These are phyloP conservation scores for Beta macrorhiza DNA, from an alignment of 179 eudicot species.

Conservation along the genomic window DNA sequence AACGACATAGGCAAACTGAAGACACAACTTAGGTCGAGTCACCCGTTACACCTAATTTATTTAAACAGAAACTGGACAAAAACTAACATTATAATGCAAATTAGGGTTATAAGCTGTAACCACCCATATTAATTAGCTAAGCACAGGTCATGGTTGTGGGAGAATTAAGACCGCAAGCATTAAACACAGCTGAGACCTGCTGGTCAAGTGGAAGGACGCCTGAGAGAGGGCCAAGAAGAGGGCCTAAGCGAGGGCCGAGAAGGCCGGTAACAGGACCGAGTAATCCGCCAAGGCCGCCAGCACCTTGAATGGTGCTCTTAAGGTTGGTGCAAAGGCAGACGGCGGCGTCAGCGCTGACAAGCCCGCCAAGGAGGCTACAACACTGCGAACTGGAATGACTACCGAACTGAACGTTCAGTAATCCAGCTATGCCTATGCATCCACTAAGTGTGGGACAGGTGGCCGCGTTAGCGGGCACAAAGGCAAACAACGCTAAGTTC, in stretches of 20 bases:
- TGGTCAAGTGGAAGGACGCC: not conserved
- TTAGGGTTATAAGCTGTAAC: not conserved
- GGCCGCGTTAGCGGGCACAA: not conserved
- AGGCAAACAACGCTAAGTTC: not conserved
- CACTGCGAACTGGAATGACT: not conserved
- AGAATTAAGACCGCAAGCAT: not conserved
- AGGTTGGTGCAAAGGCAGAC: slow-evolving; percentile 10
- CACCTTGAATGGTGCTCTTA: not conserved
- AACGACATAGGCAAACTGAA: not conserved
- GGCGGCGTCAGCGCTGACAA: not conserved
- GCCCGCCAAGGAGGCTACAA: not conserved
- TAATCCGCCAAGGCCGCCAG: not conserved
- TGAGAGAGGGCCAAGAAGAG: not conserved
- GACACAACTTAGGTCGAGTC: not conserved
- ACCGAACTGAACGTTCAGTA: slow-evolving; percentile 7
- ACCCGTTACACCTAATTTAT: not conserved
- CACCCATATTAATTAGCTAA: not conserved
- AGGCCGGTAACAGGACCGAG: not conserved
- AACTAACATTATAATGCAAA: too few relatives aligned
- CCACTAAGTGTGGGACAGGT: slow-evolving; percentile 1
- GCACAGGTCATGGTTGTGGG: not conserved
- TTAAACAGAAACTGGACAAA: too few relatives aligned
- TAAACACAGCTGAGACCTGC: not conserved
- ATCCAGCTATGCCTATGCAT: not conserved
- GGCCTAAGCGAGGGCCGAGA: not conserved